A percentile compares a stretch with the other conserved stretches of the same genome.
Evolutionary conservation across 192 early-diverging fungal genomes (phyloP).

Genomic region (Jimgerdemannia flammicorona): DNA sequence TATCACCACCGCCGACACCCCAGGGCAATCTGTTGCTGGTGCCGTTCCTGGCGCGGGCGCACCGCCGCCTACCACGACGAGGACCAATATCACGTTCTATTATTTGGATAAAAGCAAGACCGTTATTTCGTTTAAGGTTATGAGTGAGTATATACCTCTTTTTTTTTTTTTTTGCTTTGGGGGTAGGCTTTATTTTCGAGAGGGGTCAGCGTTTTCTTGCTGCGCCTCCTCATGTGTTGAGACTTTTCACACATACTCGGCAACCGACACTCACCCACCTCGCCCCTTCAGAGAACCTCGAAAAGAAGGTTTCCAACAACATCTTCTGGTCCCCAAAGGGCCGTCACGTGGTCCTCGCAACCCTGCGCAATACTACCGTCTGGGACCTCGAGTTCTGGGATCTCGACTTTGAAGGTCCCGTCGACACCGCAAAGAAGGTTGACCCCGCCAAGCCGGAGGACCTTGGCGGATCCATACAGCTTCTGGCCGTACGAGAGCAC

Average conservation of each 20-base stretch:
- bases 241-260: no score
- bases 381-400: conserved; percentile 95
- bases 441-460: conserved; percentile 53
- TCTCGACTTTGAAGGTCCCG: conserved; percentile 68
- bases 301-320: conserved; percentile 77
- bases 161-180: not conserved
- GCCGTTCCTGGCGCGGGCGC: conserved; percentile 46
- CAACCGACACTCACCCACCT: no score
- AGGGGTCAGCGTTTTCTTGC: no score
- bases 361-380: conserved; percentile 65
- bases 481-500: conserved; percentile 81
- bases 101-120: conserved; percentile 72
- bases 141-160: conserved; percentile 44
- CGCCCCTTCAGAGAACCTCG: conserved; percentile 48
- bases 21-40: conserved; percentile 42
- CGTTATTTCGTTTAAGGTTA: conserved; percentile 70
- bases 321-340: conserved; percentile 97
- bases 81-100: conserved; percentile 79
- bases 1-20: conserved; percentile 74
- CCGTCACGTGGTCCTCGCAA: conserved; percentile 85
- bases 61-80: conserved; percentile 44
- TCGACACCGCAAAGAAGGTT: conserved; percentile 25
- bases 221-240: no score
- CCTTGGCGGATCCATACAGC: conserved; percentile 48
- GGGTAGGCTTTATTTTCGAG: no score